phyloP scores from a whole-genome alignment of 2,329 filamentous ascomycete species.

The Pyricularia grisea region DNA sequence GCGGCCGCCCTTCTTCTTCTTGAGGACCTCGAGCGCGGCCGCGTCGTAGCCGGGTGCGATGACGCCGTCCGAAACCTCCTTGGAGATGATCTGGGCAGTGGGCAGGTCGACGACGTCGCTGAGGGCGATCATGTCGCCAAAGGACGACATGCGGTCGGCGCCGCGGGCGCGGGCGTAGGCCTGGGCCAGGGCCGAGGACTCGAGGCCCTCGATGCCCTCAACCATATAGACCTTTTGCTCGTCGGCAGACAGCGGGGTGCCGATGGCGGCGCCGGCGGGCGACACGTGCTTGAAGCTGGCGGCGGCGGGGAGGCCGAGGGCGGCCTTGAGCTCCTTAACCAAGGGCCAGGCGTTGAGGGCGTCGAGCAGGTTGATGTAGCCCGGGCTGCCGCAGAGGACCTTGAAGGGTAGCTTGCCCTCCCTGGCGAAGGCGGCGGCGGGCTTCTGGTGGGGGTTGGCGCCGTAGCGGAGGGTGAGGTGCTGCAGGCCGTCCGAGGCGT shows the following conservation, averaged over 20 bases:
- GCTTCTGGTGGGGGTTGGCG: slow-evolving; percentile 97
- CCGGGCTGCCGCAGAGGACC: slow-evolving; percentile 78
- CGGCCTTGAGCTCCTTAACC: slow-evolving; percentile 89
- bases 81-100: slow-evolving; percentile 94
- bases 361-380: slow-evolving; percentile 96
- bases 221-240: slow-evolving; percentile 99
- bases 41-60: slow-evolving; percentile 81
- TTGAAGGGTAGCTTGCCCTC: slow-evolving; percentile 82
- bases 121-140: slow-evolving; percentile 91
- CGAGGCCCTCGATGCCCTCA: slow-evolving; percentile 83
- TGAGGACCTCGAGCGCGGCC: slow-evolving; percentile 81
- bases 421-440: slow-evolving; percentile 72
- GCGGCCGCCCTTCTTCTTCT: slow-evolving; percentile 97
- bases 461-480: slow-evolving; percentile 85
- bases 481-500: slow-evolving; percentile 76
- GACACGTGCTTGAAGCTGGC: slow-evolving; percentile 99
- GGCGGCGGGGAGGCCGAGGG: slow-evolving; percentile 79
- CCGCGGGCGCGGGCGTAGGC: slow-evolving; percentile 93
- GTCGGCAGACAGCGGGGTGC: slow-evolving; percentile 71
- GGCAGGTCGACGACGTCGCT: slow-evolving; percentile 84
- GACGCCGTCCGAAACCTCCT: slow-evolving; percentile 95
- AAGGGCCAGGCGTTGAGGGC: slow-evolving; percentile 94
- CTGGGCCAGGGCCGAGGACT: slow-evolving; percentile 78
- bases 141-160: slow-evolving; percentile 97
- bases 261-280: slow-evolving; percentile 90